Base-by-base conservation (phyloP, 495 filamentous ascomycete genomes). In the Xylaria curta region DNA sequence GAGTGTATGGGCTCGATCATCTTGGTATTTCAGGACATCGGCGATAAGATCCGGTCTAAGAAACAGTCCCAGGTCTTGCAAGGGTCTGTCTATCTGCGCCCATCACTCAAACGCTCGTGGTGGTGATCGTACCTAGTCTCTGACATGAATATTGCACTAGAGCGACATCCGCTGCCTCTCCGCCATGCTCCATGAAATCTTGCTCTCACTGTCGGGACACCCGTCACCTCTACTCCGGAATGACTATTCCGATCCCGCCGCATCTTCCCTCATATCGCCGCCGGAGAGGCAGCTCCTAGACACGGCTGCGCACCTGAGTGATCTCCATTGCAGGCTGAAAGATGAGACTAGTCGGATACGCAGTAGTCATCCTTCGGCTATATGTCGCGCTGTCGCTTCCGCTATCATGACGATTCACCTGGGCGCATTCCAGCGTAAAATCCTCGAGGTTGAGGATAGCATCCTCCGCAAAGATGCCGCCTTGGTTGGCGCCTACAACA, bases 101-200 rank as follows among this genome's bases (percentile, higher is more conserved):
- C 64, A 38, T 54, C 68, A 70, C 62, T 38, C 38, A 17, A 17
- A 49, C 36, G 24, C 59, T 42, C 36, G 8, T 6, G 21, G 17
- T 56, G 33, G 17, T 47, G 4, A 12, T 26, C 26, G 24, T 54
- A 31, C 28, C 28, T 38, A 28, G 26, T 59, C 26, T 63, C 68
- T 70, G n/a, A 70, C 58, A 33, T 63, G 46, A 63, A n/a, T 40
- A 38, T 8, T 8, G 36, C 40, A 42, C 4, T 70, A 63, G 59
- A 46, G 47, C 68, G 7, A 21, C 58, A 46, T 28, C 59, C 10
- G 12, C 47, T 58, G 47, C 70, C 21, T 46, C 65, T 53, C 33
- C 74, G 86, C 79, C 81, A 98, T 98, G 95, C 91, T 98, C 78
- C 95, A 98, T 85, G 96, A 99, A 84, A 91, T 99, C 82, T 88